Evolutionary conservation across 495 filamentous ascomycete species (phyloP), one percentile per base, ranked within the genome.

Genomic region (Daldinia decipiens): DNA sequence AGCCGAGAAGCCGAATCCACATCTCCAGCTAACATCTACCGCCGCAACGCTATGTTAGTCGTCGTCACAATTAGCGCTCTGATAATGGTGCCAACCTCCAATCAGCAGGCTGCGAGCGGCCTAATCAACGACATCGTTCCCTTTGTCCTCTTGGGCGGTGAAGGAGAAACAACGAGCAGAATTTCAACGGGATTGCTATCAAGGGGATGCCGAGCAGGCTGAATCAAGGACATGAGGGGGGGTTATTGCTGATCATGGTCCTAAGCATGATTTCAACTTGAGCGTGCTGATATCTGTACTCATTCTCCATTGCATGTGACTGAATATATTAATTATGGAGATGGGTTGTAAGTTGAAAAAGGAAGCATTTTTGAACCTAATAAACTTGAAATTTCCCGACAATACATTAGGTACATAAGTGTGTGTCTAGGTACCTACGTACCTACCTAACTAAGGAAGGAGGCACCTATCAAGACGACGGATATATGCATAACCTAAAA

Each of bases 401-500:
- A 15, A 43, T n/a, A n/a, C 21, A 24, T 24, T n/a, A 15, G n/a
- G n/a, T 43, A 40, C 2, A 5, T 29, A 24, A 24, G 21, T 24
- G 21, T 24, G 21, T 24, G n/a, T n/a, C 21, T 24, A 24, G 21
- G 21, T 40, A 51, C 45, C 9, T 50, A 24, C 7, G 50, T 53
- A 53, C 50, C 50, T 53, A 53, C 0, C 3, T 15, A n/a, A 11
- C 9, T 31, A 21, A 47, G 43, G 43, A 21, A 53, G 50, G 26
- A 53, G 26, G 5, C 29, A 55, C 24, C 8, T 40, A 31, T 24
- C 24, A 11, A 62, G 27, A 13, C 53, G 29, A 59, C 52, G 65
- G 61, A 73, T 69, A 68, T 34, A 66, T 69, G 60, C 65, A 73
- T 73, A 65, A 39, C 60, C 60, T 69, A 69, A 73, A 69, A 62